Evolutionary conservation across 31 red algal species (phyloP), one percentile per base, ranked within the genome.

Genomic region (Porphyra umbilicalis): DNA sequence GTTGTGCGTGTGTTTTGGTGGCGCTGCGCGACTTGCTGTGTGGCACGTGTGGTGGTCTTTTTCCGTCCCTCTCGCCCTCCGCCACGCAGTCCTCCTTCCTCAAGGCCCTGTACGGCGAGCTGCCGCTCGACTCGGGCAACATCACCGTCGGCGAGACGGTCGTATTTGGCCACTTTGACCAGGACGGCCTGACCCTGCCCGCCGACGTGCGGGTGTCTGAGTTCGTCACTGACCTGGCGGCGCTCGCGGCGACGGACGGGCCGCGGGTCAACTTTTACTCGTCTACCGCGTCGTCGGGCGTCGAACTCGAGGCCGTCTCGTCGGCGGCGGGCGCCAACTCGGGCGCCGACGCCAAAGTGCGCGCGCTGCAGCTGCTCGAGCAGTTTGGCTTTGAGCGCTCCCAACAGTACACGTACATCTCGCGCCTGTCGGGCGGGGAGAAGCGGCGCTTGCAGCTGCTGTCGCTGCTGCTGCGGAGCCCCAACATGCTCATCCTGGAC

Each of bases 401-500:
- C n/a, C 82, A 90, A 74, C 85, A 88, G 35, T 82, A 87, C 84
- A 85, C 78, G 35, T 90, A 81, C 87, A 84, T 92, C 44, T 42
- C 33, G 6, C 42, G 74, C 20, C 81, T 97, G 32, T 90, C 86
- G 15, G 95, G 95, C 6, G 95, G 95, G 35, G 95, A 97, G 76
- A 83, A 83, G 34, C 88, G 95, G 25, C 83, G 95, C 25, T 74
- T 97, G 42, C 90, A 98, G 76, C 79, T 94, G 35, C 79, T 98
- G 83, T 75, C 77, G 77, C 34, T 98, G 34, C 36, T 94, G 83
- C 34, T 82, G 79, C 68, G 82, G 9, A 92, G 94, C 67, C 88
- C 91, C 33, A 98, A 98, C 86, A 87, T 98, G 77, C 39, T 98
- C 34, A 34, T 98, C 0, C 85, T 98, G 78, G 96, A 98, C 77